Evolutionary conservation across 2,329 filamentous ascomycete genomes (phyloP).

Genomic region (Ophiocordyceps camponoti-saundersi): DNA sequence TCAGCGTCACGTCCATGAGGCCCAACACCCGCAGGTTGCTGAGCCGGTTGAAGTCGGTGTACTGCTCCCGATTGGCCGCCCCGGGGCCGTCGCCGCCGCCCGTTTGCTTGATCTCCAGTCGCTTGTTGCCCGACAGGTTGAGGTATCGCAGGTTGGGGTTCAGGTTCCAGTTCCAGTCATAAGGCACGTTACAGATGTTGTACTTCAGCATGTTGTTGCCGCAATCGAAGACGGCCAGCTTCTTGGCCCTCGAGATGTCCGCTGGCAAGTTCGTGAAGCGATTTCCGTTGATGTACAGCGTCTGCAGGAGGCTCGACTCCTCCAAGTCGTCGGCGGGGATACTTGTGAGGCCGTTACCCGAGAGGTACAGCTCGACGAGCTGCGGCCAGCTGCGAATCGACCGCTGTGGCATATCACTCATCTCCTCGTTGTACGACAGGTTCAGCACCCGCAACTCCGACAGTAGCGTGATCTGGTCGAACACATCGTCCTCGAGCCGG

Average conservation of each 20-base stretch:
- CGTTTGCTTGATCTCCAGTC: constrained; percentile 71
- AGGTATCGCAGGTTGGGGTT: constrained; percentile 90
- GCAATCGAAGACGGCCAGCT: constrained; percentile 81
- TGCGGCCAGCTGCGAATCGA: constrained; percentile 82
- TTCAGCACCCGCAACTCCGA: constrained; percentile 79
- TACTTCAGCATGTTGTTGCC: constrained; percentile 94
- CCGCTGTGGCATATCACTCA: constrained; percentile 80
- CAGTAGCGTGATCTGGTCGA: constrained; percentile 74
- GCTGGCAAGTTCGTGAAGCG: constrained; percentile 94
- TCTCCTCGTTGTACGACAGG: constrained; percentile 73
- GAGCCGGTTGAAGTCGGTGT: constrained; percentile 77
- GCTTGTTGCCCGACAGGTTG: constrained; percentile 92
- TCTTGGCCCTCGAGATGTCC: constrained; percentile 85
- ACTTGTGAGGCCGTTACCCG: constrained; percentile 83
- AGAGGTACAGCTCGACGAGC: constrained; percentile 81
- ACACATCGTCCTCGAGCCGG: constrained; percentile 82
- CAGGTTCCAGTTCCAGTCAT: constrained; percentile 99
- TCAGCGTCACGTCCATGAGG: constrained; percentile 95
- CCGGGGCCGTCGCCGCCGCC: constrained; percentile 25
- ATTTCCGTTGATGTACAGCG: constrained; percentile 92
- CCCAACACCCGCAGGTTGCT: constrained; percentile 74
- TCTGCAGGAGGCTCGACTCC: constrained; percentile 70
- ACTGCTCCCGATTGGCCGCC: constrained; percentile 44
- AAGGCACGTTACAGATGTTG: constrained; percentile 97
- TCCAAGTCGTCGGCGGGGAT: constrained; percentile 88